Evolutionary conservation across 208 protist genomes (phyloP).

Genomic region (Acanthamoeba sp.): DNA sequence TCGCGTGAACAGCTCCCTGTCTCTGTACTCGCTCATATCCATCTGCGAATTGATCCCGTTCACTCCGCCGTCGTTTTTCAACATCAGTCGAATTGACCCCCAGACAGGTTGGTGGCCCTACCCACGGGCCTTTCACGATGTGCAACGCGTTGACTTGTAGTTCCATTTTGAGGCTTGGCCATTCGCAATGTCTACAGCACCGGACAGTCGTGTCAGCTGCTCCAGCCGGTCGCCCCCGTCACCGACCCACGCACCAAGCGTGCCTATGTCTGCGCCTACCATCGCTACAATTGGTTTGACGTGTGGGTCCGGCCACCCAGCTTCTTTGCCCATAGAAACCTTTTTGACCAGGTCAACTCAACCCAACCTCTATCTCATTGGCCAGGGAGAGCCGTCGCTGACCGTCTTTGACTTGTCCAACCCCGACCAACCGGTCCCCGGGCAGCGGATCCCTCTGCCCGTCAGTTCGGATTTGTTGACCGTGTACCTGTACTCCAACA

Average conservation of each 20-base stretch:
- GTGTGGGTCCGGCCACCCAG: not conserved
- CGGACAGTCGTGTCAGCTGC: not conserved
- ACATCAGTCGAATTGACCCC: not conserved
- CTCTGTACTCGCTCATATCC: not conserved
- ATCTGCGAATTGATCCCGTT: not conserved
- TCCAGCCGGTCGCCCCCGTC: not conserved
- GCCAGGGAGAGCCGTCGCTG: not conserved
- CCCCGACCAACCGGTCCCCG: not conserved
- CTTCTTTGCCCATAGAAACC: too few species aligned
- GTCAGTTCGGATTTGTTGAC: not conserved
- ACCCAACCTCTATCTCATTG: not conserved
- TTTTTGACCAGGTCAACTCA: too few species aligned
- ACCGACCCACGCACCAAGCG: not conserved
- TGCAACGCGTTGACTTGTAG: too few species aligned
- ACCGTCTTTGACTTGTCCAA: constrained; percentile 2
- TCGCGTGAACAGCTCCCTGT: not conserved
- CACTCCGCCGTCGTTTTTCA: not conserved
- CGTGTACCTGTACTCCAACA: not conserved
- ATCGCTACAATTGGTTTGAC: not conserved
- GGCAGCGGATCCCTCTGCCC: not conserved
- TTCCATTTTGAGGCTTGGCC: not conserved
- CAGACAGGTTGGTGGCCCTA: not conserved
- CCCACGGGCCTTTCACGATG: not conserved
- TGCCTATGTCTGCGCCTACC: constrained; percentile 2
- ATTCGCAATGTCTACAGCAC: not conserved